phyloP scores from a whole-genome alignment of 441 rosid genomes.

The Populus hybrid region DNA sequence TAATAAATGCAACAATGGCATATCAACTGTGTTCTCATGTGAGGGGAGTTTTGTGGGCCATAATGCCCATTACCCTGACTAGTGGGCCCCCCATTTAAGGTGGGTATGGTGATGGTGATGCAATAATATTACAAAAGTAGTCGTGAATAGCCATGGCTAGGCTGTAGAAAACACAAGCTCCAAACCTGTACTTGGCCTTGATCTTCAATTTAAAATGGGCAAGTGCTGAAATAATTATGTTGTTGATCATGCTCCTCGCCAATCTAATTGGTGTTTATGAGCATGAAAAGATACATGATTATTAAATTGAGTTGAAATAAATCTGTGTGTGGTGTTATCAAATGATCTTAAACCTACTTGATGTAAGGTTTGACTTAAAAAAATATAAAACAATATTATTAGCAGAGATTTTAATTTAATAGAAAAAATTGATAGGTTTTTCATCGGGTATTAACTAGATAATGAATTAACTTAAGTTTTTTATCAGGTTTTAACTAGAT shows the following conservation, averaged over 20 bases:
- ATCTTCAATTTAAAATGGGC: neutral
- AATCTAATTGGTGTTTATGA: neutral
- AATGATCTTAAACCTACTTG: no score
- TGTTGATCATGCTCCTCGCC: neutral
- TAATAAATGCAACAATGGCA: conserved; percentile 15
- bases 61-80: neutral
- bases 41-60: conserved; percentile 3
- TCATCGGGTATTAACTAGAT: no score
- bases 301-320: no score
- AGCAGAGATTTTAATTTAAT: no score
- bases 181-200: neutral
- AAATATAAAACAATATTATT: no score
- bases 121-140: neutral
- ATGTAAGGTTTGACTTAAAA: no score
- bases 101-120: neutral
- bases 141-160: neutral
- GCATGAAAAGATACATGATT: neutral
- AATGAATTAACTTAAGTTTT: no score
- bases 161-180: neutral
- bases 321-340: no score
- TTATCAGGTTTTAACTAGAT: no score
- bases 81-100: neutral
- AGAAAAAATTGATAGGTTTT: no score
- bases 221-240: neutral
- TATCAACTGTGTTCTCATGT: conserved; percentile 11